phyloP scores from a whole-genome alignment of 2,329 filamentous ascomycete genomes.

The Teratosphaeria destructans region DNA sequence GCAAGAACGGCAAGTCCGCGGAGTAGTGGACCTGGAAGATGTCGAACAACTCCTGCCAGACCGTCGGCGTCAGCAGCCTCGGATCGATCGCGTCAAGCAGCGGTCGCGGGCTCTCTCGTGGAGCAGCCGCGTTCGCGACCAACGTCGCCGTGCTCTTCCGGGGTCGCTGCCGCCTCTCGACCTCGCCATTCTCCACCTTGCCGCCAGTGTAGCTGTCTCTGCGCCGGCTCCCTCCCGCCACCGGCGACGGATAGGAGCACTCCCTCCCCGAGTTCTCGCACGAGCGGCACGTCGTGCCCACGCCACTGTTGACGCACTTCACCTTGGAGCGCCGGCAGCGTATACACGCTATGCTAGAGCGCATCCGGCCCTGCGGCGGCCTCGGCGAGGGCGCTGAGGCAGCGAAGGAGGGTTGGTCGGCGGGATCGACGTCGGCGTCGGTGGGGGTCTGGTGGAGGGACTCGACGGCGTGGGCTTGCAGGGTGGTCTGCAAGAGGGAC shows the following conservation, averaged over 20 bases:
- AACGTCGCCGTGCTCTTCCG: slow-evolving; percentile 30
- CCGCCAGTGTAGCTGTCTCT: slow-evolving; percentile 17
- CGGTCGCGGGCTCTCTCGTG: slow-evolving; percentile 25
- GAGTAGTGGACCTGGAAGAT: slow-evolving; percentile 63
- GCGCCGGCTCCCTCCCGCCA: slow-evolving; percentile 25
- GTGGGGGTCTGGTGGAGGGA: neutral
- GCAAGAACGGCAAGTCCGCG: slow-evolving; percentile 61
- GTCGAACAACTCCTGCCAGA: slow-evolving; percentile 61
- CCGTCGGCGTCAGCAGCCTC: slow-evolving; percentile 49
- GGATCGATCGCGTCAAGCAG: slow-evolving; percentile 52
- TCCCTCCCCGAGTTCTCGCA: slow-evolving; percentile 63
- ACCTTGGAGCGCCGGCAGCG: slow-evolving; percentile 72
- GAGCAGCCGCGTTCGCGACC: slow-evolving; percentile 20
- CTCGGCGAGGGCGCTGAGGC: slow-evolving; percentile 20
- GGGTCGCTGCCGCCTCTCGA: slow-evolving; percentile 22
- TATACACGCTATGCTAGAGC: slow-evolving; percentile 70
- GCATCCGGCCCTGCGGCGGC: slow-evolving; percentile 40
- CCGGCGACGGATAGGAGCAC: slow-evolving; percentile 58
- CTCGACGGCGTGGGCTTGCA: neutral
- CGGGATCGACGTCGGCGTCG: slow-evolving; percentile 6
- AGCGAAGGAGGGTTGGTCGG: slow-evolving; percentile 2
- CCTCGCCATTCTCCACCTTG: slow-evolving; percentile 9
- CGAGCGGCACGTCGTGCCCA: slow-evolving; percentile 60
- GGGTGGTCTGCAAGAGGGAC: neutral
- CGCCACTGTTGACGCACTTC: slow-evolving; percentile 73